These are phyloP conservation scores for Monilinia fructicola DNA, from an alignment of 2,329 filamentous ascomycete species.

Conservation along the genomic window DNA sequence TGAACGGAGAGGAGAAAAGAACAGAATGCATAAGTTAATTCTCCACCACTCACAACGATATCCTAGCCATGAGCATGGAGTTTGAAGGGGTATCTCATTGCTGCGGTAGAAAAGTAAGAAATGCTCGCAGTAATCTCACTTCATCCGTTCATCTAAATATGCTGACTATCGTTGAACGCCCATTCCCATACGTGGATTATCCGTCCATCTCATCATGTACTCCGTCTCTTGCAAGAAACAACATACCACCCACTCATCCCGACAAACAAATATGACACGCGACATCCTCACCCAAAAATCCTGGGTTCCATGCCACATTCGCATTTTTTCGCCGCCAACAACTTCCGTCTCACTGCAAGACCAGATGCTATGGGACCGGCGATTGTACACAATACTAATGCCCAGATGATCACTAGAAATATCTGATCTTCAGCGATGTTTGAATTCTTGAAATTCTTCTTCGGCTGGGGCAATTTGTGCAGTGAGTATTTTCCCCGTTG, in stretches of 20 bases:
- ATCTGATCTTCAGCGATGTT: slow-evolving; percentile 40
- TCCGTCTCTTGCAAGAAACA: no score
- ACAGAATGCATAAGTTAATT: no score
- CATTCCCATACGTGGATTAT: no score
- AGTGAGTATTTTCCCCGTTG: neutral
- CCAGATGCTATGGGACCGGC: slow-evolving; percentile 46
- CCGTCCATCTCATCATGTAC: neutral
- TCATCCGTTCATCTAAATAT: no score
- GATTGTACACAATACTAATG: slow-evolving; percentile 56
- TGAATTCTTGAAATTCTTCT: neutral
- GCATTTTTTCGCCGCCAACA: neutral
- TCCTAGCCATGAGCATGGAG: no score
- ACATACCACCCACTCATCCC: neutral
- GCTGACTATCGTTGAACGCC: neutral
- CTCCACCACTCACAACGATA: no score
- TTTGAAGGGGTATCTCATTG: no score
- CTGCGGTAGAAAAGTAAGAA: no score
- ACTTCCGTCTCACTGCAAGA: slow-evolving; percentile 11
- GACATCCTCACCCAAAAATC: neutral
- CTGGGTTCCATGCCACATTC: neutral
- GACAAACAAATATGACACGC: slow-evolving; percentile 20
- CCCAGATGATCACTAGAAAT: slow-evolving; percentile 56
- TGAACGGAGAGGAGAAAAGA: no score
- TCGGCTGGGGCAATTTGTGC: neutral
- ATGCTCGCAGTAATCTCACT: no score